Conservation (phyloP, 345 rosid genomes). For the Rhodomyrtus tomentosa region DNA sequence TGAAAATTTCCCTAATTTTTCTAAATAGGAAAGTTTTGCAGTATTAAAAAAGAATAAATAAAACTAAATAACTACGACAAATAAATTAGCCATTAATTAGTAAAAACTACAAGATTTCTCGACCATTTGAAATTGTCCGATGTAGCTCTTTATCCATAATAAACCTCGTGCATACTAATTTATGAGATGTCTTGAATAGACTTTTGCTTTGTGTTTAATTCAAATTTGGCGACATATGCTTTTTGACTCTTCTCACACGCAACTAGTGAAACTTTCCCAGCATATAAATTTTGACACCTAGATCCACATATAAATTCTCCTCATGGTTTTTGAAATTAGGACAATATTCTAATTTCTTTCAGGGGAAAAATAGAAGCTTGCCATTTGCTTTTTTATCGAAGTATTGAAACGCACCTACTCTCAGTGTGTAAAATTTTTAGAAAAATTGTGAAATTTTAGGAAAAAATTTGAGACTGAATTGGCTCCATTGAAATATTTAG, state of each 20-base stretch:
- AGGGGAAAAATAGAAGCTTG: background rate
- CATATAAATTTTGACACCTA: background rate
- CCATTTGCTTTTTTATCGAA: background rate
- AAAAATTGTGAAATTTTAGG: no score
- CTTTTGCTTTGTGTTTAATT: background rate
- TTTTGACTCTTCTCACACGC: background rate
- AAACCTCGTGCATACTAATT: background rate
- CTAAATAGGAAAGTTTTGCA: background rate
- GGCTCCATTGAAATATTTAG: no score
- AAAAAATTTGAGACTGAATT: no score
- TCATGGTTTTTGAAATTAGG: background rate
- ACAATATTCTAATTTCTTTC: background rate
- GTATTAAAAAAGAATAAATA: background rate
- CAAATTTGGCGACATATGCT: background rate
- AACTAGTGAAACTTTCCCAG: rapidly evolving
- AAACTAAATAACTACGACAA: background rate
- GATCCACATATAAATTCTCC: rapidly evolving
- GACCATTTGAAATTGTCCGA: background rate
- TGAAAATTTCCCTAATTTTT: no score
- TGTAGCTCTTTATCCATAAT: background rate
- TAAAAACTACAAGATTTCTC: background rate
- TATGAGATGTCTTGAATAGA: background rate
- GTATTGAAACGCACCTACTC: background rate
- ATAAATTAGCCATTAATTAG: background rate
- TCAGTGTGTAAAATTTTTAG: no score